These are phyloP conservation scores for Trichoderma afroharzianum DNA, from an alignment of 2,329 filamentous ascomycete species.

Conservation along the genomic window DNA sequence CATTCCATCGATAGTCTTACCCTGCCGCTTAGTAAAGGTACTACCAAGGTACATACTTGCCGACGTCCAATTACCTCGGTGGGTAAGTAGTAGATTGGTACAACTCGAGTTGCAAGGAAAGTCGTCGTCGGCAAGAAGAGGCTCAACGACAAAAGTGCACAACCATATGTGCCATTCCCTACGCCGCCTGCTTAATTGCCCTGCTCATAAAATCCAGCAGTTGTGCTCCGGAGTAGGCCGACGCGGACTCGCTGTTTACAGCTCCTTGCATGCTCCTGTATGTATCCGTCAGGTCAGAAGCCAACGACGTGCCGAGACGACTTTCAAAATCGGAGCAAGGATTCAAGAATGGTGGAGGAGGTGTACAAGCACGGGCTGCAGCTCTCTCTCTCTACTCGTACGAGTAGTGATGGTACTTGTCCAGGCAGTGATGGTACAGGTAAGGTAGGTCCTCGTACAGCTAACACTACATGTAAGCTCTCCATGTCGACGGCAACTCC, in stretches of 20 bases:
- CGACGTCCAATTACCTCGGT: background rate
- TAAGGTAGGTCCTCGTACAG: background rate
- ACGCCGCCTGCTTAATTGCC: background rate
- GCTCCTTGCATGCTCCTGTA: background rate
- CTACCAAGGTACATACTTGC: background rate
- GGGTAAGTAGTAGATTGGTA: background rate
- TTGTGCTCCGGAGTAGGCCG: background rate
- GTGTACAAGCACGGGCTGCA: background rate
- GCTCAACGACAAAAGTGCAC: background rate
- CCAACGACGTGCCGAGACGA: background rate
- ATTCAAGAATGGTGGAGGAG: background rate
- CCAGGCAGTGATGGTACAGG: background rate
- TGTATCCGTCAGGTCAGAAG: background rate
- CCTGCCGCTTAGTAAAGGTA: background rate
- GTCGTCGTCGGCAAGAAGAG: background rate
- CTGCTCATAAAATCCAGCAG: background rate
- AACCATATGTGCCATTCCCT: background rate
- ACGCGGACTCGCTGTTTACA: background rate
- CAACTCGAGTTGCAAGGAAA: background rate
- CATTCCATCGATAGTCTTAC: background rate
- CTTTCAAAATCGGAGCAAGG: background rate
- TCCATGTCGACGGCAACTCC: background rate
- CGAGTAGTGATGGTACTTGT: background rate
- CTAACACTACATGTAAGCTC: background rate
- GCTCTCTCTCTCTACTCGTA: background rate